Percentiles rank a stretch among this genome's conserved stretches.
phyloP scores from a whole-genome alignment of 2,329 filamentous ascomycete genomes.

The Xylariales sp. region DNA sequence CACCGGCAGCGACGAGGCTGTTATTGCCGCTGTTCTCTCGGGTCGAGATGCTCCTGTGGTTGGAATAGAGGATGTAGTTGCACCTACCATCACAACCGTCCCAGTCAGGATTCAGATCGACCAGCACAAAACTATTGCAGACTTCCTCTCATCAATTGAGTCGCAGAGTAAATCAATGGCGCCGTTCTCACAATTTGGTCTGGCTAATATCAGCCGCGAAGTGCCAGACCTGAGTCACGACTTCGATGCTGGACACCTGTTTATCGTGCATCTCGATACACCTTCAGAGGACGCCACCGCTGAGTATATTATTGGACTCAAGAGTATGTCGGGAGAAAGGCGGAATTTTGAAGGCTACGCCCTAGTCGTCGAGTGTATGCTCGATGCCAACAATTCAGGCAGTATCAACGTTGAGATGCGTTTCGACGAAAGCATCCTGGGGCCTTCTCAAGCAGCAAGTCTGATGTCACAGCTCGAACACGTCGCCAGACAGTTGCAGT shows the following conservation, averaged over 20 bases:
- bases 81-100: neutral
- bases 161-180: neutral
- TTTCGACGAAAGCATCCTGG: neutral
- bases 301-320: neutral
- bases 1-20: neutral
- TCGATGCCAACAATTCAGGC: neutral
- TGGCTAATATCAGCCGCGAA: conserved; percentile 1
- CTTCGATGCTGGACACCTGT: conserved; percentile 5
- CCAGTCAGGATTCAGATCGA: neutral
- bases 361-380: conserved; percentile 3
- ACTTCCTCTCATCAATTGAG: neutral
- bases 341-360: conserved; percentile 5
- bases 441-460: neutral
- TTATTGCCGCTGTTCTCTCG: neutral
- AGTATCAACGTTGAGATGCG: neutral
- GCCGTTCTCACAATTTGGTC: neutral
- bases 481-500: neutral
- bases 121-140: neutral
- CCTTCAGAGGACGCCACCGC: neutral
- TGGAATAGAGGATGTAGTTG: neutral
- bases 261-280: conserved; percentile 3
- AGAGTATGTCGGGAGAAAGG: conserved; percentile 3
- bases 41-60: neutral
- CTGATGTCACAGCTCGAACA: conserved; percentile 1
- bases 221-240: conserved; percentile 1